Base-by-base conservation (phyloP, 257 asterid species). In the Leonotis leonurus region DNA sequence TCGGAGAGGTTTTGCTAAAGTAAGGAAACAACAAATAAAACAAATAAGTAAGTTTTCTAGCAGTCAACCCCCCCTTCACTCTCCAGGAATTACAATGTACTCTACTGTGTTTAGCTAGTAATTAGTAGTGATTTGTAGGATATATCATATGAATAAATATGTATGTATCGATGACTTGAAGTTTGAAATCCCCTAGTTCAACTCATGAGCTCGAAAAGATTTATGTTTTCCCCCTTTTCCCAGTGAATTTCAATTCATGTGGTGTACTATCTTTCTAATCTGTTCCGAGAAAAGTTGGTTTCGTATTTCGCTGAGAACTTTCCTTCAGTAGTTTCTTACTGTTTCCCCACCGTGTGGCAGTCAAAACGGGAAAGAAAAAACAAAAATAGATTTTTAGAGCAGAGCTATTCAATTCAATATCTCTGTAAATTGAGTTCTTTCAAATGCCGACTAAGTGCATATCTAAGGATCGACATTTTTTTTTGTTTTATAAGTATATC, bases 1-100 rank as follows among this genome's bases (percentile, higher is more conserved):
- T 49, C 80, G 77, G 60, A 79, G 96, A 71, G 77, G 89, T 43
- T 90, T 83, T 70, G 85, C 94, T 50, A 90, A 82, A 82, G 90
- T 83, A 77, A 80, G 88, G 65, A 85, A 78, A 53, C 95, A 74
- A 54, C 83, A 68, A 33, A 33, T n/a, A n/a, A n/a, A n/a, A n/a
- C n/a, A 33, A 69, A 60, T 67, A 24, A 70, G 90, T 74, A 64
- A 5, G 67, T 57, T 55, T 51, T 50, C 20, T 49, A 36, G 60
- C 7, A 45, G 18, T 56, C 56, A 18, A 12, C 22, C 39, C 10
- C 33, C 8, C 4, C 18, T 0, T 48, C 8, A 49, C 16, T 21
- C 53, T 52, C 45, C 2, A n/a, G 44, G 46, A 33, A 63, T 56
- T 70, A 25, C 46, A 29, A 17, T n/a, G n/a, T 26, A 24, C 49